Base-by-base conservation (phyloP, 306 rosid species). In the Fragaria iinumae region DNA sequence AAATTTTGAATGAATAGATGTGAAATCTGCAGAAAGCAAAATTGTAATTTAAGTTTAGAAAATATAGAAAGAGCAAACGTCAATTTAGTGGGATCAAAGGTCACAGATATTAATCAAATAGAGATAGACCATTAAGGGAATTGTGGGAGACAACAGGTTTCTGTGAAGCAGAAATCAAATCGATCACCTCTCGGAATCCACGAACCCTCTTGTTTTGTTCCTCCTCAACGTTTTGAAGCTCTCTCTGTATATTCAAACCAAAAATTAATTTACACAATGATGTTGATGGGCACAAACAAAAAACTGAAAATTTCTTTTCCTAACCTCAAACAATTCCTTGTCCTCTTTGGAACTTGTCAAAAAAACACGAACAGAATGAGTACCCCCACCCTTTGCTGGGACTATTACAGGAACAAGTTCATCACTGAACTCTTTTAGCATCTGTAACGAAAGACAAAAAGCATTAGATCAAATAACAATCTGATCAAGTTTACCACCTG, bases 161-260 rank as follows among this genome's bases (percentile, higher is more conserved):
- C 92, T 88, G 85, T 86, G 97, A 95, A 87, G 98, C 93, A 83
- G 98, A 95, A 78, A 95, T 89, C 93, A 88, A 84, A 75, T 95
- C 98, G 84, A 95, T 90, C 93, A 90, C 96, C 95, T 95, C 97
- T 77, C 97, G 93, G 57, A 95, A 95, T 47, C 97, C 98, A 71
- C 87, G 84, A 67, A 90, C 34, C 80, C 90, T 89, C 91, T 73
- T 90, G 83, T 56, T 88, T 76, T 90, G 87, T 83, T 87, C 87
- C 60, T 92, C 97, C 80, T 88, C 92, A 48, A 72, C 21, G 60
- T 70, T 67, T 80, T 43, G 87, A 76, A 88, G 88, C 83, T 90
- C 98, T 65, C 66, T 84, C 98, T 91, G 86, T 32, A 76, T 59
- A 53, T 67, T 43, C 71, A 77, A 82, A 52, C 60, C 67, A 67